Percentiles rank a stretch among this genome's conserved stretches.
These are phyloP conservation scores for Candida vaughaniae DNA, from an alignment of 805 yeast species.

Conservation along the genomic window DNA sequence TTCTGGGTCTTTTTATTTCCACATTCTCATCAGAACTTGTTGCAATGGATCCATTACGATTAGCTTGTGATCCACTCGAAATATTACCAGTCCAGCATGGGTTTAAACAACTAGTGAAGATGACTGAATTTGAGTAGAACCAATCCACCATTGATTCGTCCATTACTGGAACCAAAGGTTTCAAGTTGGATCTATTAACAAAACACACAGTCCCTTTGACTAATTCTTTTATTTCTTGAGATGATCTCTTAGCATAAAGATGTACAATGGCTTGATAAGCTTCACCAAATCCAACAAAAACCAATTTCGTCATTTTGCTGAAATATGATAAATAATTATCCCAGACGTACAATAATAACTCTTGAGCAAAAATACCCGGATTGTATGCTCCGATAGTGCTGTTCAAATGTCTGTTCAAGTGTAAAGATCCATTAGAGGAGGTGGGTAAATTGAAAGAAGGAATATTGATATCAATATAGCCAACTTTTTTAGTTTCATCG, in stretches of 20 bases:
- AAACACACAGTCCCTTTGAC: slow-evolving; percentile 72
- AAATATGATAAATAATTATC: slow-evolving; percentile 85
- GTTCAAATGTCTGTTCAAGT: slow-evolving; percentile 13
- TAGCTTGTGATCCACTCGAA: slow-evolving; percentile 17
- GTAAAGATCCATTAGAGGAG: slow-evolving; percentile 26
- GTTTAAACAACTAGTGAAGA: slow-evolving; percentile 74
- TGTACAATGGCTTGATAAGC: slow-evolving; percentile 86
- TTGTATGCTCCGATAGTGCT: slow-evolving; percentile 44
- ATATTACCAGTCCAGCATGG: slow-evolving; percentile 67
- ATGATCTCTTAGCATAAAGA: slow-evolving; percentile 75
- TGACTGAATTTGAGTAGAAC: slow-evolving; percentile 83
- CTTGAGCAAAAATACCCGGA: slow-evolving; percentile 70
- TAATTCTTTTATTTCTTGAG: slow-evolving; percentile 50
- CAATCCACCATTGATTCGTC: slow-evolving; percentile 91
- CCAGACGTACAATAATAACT: slow-evolving; percentile 77
- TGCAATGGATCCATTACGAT: slow-evolving; percentile 17
- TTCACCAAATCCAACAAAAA: slow-evolving; percentile 87
- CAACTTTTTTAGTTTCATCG: slow-evolving; percentile 40
- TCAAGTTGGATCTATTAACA: slow-evolving; percentile 64
- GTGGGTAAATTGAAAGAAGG: slow-evolving; percentile 54
- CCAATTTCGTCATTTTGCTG: slow-evolving; percentile 59
- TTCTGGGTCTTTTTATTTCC: slow-evolving; percentile 68
- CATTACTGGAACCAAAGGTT: slow-evolving; percentile 79
- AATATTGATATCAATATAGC: slow-evolving; percentile 79
- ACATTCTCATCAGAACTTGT: slow-evolving; percentile 17